A percentile compares a stretch with the other conserved stretches of the same genome.
Conservation (phyloP, 768 basidiomycete species). For the Xerocomus spinulosus region DNA sequence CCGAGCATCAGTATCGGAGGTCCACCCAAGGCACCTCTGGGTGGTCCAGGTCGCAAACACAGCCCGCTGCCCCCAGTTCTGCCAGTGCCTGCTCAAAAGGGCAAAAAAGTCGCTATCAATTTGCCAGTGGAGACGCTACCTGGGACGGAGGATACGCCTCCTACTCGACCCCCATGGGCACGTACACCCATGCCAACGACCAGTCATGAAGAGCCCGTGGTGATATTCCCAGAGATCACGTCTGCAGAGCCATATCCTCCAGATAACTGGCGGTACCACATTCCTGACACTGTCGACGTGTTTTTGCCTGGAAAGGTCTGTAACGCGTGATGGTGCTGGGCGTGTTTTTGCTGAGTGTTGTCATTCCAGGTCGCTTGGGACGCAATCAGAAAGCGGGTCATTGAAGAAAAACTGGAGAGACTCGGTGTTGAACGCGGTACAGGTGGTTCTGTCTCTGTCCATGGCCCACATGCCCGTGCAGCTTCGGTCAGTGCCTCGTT, state of each 20-base stretch:
- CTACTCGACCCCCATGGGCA: conserved; percentile 54
- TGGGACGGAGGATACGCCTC: conserved; percentile 34
- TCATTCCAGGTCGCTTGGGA: conserved; percentile 65
- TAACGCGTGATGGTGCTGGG: conserved; percentile 7
- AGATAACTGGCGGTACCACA: conserved; percentile 51
- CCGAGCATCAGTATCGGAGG: conserved; percentile 71
- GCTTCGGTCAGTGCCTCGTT: conserved; percentile 61
- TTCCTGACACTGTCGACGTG: conserved; percentile 73
- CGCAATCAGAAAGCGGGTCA: conserved; percentile 58
- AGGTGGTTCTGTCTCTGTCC: conserved; percentile 50
- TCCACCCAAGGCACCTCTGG: conserved; percentile 82
- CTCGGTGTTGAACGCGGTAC: conserved; percentile 70
- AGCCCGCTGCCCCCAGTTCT: conserved; percentile 52
- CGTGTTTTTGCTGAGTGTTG: conserved; percentile 4
- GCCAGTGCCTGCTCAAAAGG: conserved; percentile 39
- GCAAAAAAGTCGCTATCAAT: conserved; percentile 66
- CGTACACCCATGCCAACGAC: conserved; percentile 47
- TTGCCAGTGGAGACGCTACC: conserved; percentile 63
- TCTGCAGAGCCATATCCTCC: conserved; percentile 59
- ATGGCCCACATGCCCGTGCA: conserved; percentile 75
- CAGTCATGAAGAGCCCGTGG: conserved; percentile 26
- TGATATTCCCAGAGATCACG: conserved; percentile 31
- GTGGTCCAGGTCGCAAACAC: conserved; percentile 73
- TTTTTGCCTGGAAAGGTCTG: conserved; percentile 78
- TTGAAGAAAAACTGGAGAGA: conserved; percentile 78